Conservation (phyloP, 305 asterid species). For the Fraxinus nigra region DNA sequence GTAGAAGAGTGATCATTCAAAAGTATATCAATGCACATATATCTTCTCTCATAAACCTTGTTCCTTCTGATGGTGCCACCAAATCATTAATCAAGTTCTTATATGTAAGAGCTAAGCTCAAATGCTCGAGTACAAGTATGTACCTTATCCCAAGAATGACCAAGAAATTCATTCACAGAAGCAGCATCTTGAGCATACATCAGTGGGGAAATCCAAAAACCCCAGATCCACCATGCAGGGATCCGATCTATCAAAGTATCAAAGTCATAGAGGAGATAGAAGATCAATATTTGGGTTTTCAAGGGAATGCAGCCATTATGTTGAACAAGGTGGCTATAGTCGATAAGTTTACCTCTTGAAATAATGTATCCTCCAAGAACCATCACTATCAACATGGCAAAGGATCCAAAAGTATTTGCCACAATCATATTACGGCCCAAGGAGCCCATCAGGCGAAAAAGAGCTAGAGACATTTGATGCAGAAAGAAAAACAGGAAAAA, state of each 20-base stretch:
- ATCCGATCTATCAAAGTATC: constrained; percentile 61
- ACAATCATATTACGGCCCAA: constrained; percentile 93
- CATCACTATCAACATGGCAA: constrained; percentile 91
- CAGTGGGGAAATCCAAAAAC: constrained; percentile 91
- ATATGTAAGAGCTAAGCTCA: constrained; percentile 11
- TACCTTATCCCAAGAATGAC: constrained; percentile 94
- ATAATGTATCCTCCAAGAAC: constrained; percentile 92
- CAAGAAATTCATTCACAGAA: constrained; percentile 93
- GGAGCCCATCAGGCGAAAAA: constrained; percentile 89
- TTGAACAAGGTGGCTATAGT: constrained; percentile 2
- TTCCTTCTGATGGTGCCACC: constrained; percentile 19
- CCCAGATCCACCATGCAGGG: constrained; percentile 98
- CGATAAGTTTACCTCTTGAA: constrained; percentile 68
- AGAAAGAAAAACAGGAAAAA: constrained; percentile 76
- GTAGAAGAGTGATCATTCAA: constrained; percentile 16
- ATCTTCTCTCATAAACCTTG: constrained; percentile 3
- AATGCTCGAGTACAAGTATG: constrained; percentile 16
- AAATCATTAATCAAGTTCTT: constrained; percentile 9
- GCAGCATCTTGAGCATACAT: constrained; percentile 93
- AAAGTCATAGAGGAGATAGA: constrained; percentile 22
- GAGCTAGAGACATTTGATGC: constrained; percentile 88
- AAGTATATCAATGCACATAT: constrained; percentile 9
- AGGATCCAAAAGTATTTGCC: constrained; percentile 95
- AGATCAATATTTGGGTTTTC: constrained; percentile 14
- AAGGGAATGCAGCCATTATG: constrained; percentile 10